Evolutionary conservation across 148 eudicot genomes (phyloP), one percentile per base, ranked within the genome.

Genomic region (Camellia japonica): DNA sequence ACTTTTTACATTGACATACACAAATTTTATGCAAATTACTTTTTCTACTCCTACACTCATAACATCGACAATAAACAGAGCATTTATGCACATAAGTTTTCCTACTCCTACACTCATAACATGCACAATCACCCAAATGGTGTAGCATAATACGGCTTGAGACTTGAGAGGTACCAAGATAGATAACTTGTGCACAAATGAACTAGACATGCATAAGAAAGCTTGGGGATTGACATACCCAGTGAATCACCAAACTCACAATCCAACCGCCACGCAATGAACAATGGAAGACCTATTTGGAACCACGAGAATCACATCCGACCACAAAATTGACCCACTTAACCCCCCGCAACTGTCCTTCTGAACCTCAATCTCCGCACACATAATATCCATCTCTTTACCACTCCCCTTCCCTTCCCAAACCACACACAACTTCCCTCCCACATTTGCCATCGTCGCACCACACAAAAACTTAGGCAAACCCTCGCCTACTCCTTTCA

Each of bases 391-490:
- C 82, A 93, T 80, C 63, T 84, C 93, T 84, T 86, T 92, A 74
- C 88, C 86, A 61, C 73, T 80, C 81, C 74, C 83, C 46, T 90
- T 91, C 73, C 88, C 89, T 83, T 93, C 95, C 99, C 99, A 96
- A 78, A 91, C 90, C 19, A 96, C 98, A 85, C 89, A 83, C 88
- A 93, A 84, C 86, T 80, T 87, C 75, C 91, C 98, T 56, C 91
- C 93, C 58, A 93, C 90, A 82, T 86, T 87, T 67, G 90, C 97
- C 98, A 96, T 88, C 0, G 99, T 89, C 7, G 99, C 96, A 19
- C 99, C 97, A 70, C 97, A 91, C 90, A 96, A 84, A 75, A 96
- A 93, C 93, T 84, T 91, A 0, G 98, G 97, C 88, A 95, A 87
- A 77, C 88, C 89, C 81, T 84, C 84, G 16, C 83, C 93, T 71